phyloP scores from a whole-genome alignment of 495 filamentous ascomycete genomes.

The Aspergillus nidulans region DNA sequence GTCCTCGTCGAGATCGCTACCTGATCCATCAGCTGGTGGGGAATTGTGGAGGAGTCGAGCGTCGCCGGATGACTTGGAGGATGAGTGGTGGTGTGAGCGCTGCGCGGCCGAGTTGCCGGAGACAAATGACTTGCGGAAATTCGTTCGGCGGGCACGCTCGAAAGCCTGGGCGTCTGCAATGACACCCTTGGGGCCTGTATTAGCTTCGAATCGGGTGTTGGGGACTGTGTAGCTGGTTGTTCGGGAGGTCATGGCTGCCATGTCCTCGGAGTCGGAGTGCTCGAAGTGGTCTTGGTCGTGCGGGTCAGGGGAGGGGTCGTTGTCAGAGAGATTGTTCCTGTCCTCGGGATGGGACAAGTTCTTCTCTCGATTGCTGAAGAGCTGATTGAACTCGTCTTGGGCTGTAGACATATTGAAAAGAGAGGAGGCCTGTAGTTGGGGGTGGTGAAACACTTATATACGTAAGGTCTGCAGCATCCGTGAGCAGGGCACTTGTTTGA shows the following conservation, averaged over 20 bases:
- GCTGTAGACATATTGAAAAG: slow-evolving; percentile 59
- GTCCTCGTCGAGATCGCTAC: slow-evolving; percentile 47
- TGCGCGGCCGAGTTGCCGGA: slow-evolving; percentile 29
- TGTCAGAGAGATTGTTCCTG: slow-evolving; percentile 41
- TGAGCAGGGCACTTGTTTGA: slow-evolving; percentile 4
- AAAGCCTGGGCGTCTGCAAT: slow-evolving; percentile 93
- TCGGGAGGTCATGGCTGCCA: slow-evolving; percentile 40
- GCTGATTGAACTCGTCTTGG: slow-evolving; percentile 79
- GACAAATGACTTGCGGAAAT: slow-evolving; percentile 46
- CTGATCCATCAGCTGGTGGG: slow-evolving; percentile 30
- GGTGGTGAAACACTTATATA: not conserved
- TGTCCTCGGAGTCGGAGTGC: slow-evolving; percentile 47
- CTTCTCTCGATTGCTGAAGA: slow-evolving; percentile 54
- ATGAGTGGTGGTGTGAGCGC: slow-evolving; percentile 13
- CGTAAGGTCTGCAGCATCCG: not conserved
- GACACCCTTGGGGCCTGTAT: slow-evolving; percentile 97
- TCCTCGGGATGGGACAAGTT: slow-evolving; percentile 58
- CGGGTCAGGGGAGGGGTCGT: slow-evolving; percentile 48
- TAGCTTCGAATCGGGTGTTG: slow-evolving; percentile 67
- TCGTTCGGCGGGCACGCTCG: slow-evolving; percentile 71
- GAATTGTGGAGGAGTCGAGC: slow-evolving; percentile 41
- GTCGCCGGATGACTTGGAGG: slow-evolving; percentile 40
- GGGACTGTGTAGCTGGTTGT: slow-evolving; percentile 43
- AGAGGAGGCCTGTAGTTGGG: not conserved
- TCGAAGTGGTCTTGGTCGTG: slow-evolving; percentile 54